Evolutionary conservation across 2,329 filamentous ascomycete species (phyloP), one percentile per base, ranked within the genome.

Genomic region (Ophiostoma ulmi): DNA sequence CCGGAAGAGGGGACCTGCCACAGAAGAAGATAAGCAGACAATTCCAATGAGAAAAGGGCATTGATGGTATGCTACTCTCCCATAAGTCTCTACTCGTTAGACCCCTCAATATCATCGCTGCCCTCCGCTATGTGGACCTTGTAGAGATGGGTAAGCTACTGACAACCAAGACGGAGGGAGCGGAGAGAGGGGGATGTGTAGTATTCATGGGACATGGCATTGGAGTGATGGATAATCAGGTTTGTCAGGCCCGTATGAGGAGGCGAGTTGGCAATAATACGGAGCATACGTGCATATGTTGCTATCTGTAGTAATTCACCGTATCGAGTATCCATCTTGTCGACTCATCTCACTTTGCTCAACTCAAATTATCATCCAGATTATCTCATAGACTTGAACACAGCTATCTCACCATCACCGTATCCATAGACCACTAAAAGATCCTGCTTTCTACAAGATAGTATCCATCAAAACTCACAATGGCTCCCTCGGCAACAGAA

Each of bases 401-500:
- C 14, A 44, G 17, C 41, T 5, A 14, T 7, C 41, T 44, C 41
- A 44, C 14, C 13, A 20, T 10, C 8, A 10, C 13, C 10, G 6
- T 10, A 39, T 39, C 38, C 8, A 39, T 39, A 39, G 38, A 39
- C 8, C 38, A 39, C 8, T 13, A 39, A 13, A 39, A 1, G 1
- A 39, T 10, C 10, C 3, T 39, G 6, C 38, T 13, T 10, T 44
- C 17, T 44, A 31, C 3, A 31, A 31, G 1, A 44, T 44, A 17
- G 20, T 48, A 48, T 2, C 17, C 0, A 20, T 48, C 5, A 48
- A 48, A 48, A 20, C 5, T 48, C 44, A 48, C 17, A 44, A 73
- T 73, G 72, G 69, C 72, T 2, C 72, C 72, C 20, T 72, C 71
- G 26, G 72, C 71, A 13, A 72, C 64, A 1, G 64, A 71, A 1